These are phyloP conservation scores for Nannochloris sp. DNA, from an alignment of 139 green algal species.

Conservation along the genomic window DNA sequence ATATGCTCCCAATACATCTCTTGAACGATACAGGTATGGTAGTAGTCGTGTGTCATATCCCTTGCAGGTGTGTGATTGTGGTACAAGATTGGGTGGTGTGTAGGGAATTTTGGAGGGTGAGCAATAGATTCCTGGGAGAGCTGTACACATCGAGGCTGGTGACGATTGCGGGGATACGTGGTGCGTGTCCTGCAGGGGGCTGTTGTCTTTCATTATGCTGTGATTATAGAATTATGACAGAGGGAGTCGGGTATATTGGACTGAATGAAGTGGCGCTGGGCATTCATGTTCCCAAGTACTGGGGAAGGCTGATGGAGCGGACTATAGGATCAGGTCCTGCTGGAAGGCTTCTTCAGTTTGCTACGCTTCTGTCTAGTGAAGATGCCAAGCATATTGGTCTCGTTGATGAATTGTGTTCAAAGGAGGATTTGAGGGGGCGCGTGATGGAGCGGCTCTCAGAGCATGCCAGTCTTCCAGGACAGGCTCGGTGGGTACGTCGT, in stretches of 20 bases:
- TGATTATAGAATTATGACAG: constrained; percentile 76
- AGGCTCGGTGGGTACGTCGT: constrained; percentile 18
- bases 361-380: constrained; percentile 23
- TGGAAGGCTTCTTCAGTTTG: constrained; percentile 48
- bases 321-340: constrained; percentile 38
- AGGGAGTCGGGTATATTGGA: constrained; percentile 31
- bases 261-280: constrained; percentile 42
- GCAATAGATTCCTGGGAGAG: constrained; percentile 62
- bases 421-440: constrained; percentile 30
- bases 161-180: constrained; percentile 74
- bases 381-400: constrained; percentile 57
- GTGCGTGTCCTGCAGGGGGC: constrained; percentile 84
- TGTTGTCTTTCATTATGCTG: constrained; percentile 82
- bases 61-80: too few relatives aligned
- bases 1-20: constrained; percentile 63
- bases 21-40: constrained; percentile 24
- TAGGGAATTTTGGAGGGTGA: constrained; percentile 65
- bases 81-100: constrained; percentile 14
- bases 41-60: too few relatives aligned
- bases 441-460: constrained; percentile 39
- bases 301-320: constrained; percentile 56
- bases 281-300: constrained; percentile 81
- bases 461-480: constrained; percentile 34
- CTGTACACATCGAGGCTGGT: constrained; percentile 59
- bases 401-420: constrained; percentile 57